Percentiles rank a stretch among this genome's conserved stretches.
These are phyloP conservation scores for Boletus subparvulus DNA, from an alignment of 768 basidiomycete species.

Conservation along the genomic window DNA sequence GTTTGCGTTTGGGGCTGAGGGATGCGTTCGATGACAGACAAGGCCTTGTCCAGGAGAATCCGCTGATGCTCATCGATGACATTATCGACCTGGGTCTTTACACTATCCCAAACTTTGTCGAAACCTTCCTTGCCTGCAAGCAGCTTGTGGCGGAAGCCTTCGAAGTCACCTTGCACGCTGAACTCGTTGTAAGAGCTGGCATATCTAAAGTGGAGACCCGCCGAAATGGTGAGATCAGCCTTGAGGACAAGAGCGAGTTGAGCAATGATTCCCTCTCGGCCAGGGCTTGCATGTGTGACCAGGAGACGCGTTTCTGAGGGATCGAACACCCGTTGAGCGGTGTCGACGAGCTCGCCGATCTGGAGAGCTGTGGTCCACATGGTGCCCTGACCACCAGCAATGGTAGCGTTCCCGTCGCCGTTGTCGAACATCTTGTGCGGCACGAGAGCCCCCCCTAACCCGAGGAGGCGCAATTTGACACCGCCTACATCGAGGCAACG, in stretches of 20 bases:
- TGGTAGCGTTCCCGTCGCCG: constrained; percentile 92
- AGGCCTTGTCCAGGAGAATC: constrained; percentile 83
- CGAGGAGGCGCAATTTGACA: constrained; percentile 90
- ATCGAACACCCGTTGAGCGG: constrained; percentile 92
- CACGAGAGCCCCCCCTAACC: constrained; percentile 92
- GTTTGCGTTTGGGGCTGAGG: constrained; percentile 51
- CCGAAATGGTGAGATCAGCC: constrained; percentile 91
- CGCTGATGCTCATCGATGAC: constrained; percentile 92
- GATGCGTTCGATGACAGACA: constrained; percentile 79
- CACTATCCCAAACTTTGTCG: constrained; percentile 92
- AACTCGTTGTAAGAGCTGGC: constrained; percentile 97
- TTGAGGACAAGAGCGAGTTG: constrained; percentile 90
- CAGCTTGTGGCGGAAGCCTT: constrained; percentile 83
- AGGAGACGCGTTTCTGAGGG: constrained; percentile 91
- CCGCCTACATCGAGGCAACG: constrained; percentile 90
- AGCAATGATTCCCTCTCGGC: constrained; percentile 88
- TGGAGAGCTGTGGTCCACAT: constrained; percentile 99
- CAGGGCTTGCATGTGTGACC: constrained; percentile 88
- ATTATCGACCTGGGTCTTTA: constrained; percentile 85
- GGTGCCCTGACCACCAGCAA: constrained; percentile 95
- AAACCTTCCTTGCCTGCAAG: constrained; percentile 75
- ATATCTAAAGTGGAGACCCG: constrained; percentile 97
- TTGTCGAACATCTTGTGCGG: constrained; percentile 95
- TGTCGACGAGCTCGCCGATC: constrained; percentile 97
- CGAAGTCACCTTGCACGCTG: constrained; percentile 86